Evolutionary conservation across 2,329 filamentous ascomycete species (phyloP).

Genomic region (Aspergillus thermomutatus): DNA sequence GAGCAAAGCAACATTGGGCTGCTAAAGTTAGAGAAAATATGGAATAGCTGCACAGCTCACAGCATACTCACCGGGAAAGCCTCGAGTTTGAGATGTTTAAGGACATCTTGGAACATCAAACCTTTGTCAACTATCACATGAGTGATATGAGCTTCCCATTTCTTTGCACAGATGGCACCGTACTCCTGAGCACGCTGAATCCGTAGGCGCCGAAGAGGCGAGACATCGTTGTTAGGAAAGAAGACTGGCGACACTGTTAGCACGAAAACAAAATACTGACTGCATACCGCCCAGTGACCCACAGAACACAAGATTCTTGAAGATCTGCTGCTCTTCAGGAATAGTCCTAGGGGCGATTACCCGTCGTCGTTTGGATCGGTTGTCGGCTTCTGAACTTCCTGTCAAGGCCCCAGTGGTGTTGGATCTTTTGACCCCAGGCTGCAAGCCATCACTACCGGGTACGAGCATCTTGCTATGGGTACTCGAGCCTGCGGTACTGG

Average conservation of each 20-base stretch:
- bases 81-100: conserved; percentile 52
- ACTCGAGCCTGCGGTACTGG: not conserved
- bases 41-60: not conserved
- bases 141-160: conserved; percentile 58
- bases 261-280: not conserved
- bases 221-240: conserved; percentile 74
- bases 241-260: conserved; percentile 51
- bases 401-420: conserved; percentile 15
- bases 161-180: conserved; percentile 68
- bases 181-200: conserved; percentile 73
- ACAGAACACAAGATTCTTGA: conserved; percentile 61
- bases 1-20: conserved; percentile 51
- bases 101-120: conserved; percentile 62
- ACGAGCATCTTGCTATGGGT: not conserved
- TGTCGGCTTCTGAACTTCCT: conserved; percentile 4
- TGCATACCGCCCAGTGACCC: conserved; percentile 16
- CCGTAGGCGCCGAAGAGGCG: conserved; percentile 62
- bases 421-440: conserved; percentile 9
- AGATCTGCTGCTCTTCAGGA: conserved; percentile 55
- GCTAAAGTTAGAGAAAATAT: conserved; percentile 12
- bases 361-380: conserved; percentile 25
- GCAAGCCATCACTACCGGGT: not conserved
- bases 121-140: conserved; percentile 76
- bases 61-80: conserved; percentile 46
- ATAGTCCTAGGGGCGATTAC: conserved; percentile 43